Percentiles rank a stretch among this genome's conserved stretches.
These are phyloP conservation scores for Ophiobolus disseminans DNA, from an alignment of 2,329 filamentous ascomycete species.

Conservation along the genomic window DNA sequence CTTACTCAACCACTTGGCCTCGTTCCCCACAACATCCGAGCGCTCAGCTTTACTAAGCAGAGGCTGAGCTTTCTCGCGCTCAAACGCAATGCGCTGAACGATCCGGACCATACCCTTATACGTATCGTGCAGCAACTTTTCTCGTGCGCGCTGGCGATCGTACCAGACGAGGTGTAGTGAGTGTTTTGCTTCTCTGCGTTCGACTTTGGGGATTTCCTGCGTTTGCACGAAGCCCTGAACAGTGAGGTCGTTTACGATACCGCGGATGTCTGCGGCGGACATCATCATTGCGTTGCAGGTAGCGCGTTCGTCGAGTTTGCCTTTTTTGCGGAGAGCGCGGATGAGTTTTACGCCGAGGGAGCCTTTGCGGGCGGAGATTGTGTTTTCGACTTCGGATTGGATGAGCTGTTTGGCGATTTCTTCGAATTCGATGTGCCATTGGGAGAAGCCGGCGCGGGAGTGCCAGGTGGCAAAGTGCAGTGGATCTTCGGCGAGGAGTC, in stretches of 20 bases:
- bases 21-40: conserved; percentile 82
- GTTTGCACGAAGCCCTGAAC: conserved; percentile 86
- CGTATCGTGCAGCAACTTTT: conserved; percentile 76
- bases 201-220: conserved; percentile 92
- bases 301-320: conserved; percentile 94
- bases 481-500: conserved; percentile 73
- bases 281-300: conserved; percentile 82
- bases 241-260: conserved; percentile 84
- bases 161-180: conserved; percentile 94
- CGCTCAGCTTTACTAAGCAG: conserved; percentile 84
- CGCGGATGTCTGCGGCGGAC: conserved; percentile 83
- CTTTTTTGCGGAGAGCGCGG: conserved; percentile 82
- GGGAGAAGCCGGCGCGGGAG: conserved; percentile 67
- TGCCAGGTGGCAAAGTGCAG: conserved; percentile 71
- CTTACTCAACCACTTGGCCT: conserved; percentile 78
- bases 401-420: conserved; percentile 73
- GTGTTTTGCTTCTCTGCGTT: conserved; percentile 77
- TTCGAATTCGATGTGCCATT: conserved; percentile 87
- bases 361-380: conserved; percentile 79
- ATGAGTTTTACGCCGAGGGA: conserved; percentile 80
- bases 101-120: conserved; percentile 91
- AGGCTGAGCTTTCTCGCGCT: conserved; percentile 73
- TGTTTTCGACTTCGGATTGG: conserved; percentile 79
- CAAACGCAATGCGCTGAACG: conserved; percentile 78
- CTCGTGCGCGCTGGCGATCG: conserved; percentile 74